Evolutionary conservation across 2,329 filamentous ascomycete species (phyloP), one percentile per base, ranked within the genome.

Genomic region (Phyllosticta citriasiana): DNA sequence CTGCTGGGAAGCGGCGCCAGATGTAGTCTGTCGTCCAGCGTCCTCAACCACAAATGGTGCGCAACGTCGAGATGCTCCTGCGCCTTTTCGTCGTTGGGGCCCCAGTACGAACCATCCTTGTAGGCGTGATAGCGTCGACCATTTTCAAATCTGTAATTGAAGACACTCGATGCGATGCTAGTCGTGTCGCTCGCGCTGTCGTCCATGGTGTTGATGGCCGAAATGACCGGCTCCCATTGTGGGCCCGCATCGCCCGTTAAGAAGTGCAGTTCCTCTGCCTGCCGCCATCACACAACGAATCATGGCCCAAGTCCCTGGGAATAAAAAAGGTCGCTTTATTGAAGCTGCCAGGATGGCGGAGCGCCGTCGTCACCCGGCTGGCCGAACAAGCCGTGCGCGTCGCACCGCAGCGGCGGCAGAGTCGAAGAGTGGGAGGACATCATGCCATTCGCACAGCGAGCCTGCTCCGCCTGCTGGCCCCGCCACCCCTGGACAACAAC

Each of bases 11-110:
- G 60, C 12, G 72, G 72, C 3, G 72, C 72, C 1, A 74, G 67
- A 53, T 70, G 66, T 40, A 74, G 65, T 59, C 70, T 71, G 61
- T 69, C 67, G 61, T 73, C 69, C 8, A 72, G 66, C 0, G 72
- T 71, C 63, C 76, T 64, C 51, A 70, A 63, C 66, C 72, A 74
- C 63, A 79, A 68, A 66, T 76, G 71, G 62, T 76, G 74, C 9
- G 76, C 75, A 57, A 80, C 73, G 65, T 78, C 77, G 59, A 77
- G 71, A 25, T 75, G 70, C 65, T 79, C 72, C 59, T 75, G 72
- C 40, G 75, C 74, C 9, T 66, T 65, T 62, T 78, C 75, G 61
- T 78, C 76, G 63, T 78, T 78, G 4, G 76, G 76, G 4, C 74
- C 74, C 69, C 54, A 57, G 50, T 67, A 55, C 16, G 50, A 40